Evolutionary conservation across 495 filamentous ascomycete genomes (phyloP), one percentile per base, ranked within the genome.

Genomic region (Xylaria acuta): DNA sequence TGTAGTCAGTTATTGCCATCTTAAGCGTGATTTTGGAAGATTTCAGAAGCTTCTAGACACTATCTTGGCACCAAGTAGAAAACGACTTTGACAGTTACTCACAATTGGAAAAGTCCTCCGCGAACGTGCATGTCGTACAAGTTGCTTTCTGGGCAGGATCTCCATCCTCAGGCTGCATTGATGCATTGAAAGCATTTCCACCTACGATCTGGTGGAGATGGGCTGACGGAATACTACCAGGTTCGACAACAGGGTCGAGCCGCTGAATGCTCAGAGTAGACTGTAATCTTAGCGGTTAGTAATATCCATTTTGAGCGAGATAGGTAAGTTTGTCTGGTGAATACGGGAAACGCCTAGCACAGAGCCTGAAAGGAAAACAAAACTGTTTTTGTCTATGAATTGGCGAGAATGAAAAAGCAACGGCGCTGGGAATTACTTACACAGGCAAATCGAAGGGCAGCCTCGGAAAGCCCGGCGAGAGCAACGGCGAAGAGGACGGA

Each of bases 131-230:
- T 20, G 84, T 85, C 20, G 84, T 85, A 76, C 85, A 87, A 16
- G 76, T 81, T 5, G 75, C 84, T 64, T 76, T 77, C 60, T 80
- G 78, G 2, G 80, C 82, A 53, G 84, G 73, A 67, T 86, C 84
- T 27, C 82, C 84, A 2, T 64, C 72, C 27, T 73, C 72, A 16
- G 75, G 76, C 56, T 77, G 73, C 85, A 86, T 86, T 51, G 78
- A 78, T 5, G 83, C 82, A 73, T 85, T 85, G 80, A 87, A 87
- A 41, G 80, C 82, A 77, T 87, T 84, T 11, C 85, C 85, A 67
- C 85, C 85, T 16, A 85, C 82, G 45, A 87, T 84, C 70, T 85
- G 84, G 76, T 87, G 85, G 60, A 87, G 78, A 76, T 87, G 85
- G n/a, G 85, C 74, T 5, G 83, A 83, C 1, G 84, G 84, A 20